These are phyloP conservation scores for Pseudocercospora fijiensis DNA, from an alignment of 2,329 filamentous ascomycete species.

Conservation along the genomic window DNA sequence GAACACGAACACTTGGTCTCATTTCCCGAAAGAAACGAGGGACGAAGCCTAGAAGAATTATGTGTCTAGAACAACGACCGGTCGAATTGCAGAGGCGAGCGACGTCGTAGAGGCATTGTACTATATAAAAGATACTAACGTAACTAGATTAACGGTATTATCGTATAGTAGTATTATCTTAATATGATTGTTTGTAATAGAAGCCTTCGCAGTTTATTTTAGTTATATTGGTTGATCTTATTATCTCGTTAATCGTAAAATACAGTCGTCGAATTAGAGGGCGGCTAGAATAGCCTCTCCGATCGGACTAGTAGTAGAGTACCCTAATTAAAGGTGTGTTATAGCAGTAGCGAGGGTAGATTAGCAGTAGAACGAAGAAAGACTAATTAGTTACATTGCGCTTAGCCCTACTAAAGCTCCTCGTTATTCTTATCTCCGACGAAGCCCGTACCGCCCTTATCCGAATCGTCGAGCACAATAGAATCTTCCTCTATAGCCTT, in stretches of 20 bases:
- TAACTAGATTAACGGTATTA: constrained; percentile 43
- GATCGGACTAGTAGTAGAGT: constrained; percentile 43
- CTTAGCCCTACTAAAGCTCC: too few relatives aligned
- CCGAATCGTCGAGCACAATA: too few relatives aligned
- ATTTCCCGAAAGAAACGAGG: constrained; percentile 25
- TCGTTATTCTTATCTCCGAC: too few relatives aligned
- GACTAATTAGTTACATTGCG: too few relatives aligned
- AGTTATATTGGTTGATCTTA: neutral
- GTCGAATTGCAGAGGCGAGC: constrained; percentile 37
- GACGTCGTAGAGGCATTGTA: constrained; percentile 48
- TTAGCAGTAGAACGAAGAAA: too few relatives aligned
- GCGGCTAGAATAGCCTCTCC: constrained; percentile 43
- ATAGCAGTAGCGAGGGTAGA: too few relatives aligned
- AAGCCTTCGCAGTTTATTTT: neutral
- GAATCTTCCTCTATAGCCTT: too few relatives aligned
- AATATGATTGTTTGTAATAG: neutral
- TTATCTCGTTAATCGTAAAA: constrained; percentile 1
- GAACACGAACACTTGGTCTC: constrained; percentile 41
- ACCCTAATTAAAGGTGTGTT: too few relatives aligned
- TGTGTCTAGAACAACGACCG: constrained; percentile 24
- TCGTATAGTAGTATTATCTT: constrained; percentile 44
- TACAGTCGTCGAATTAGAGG: constrained; percentile 1
- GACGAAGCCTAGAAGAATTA: constrained; percentile 20
- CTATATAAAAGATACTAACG: constrained; percentile 46
- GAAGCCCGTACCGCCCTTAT: too few relatives aligned